Conservation (phyloP, 345 rosid genomes). For the Pistacia integerrima region DNA sequence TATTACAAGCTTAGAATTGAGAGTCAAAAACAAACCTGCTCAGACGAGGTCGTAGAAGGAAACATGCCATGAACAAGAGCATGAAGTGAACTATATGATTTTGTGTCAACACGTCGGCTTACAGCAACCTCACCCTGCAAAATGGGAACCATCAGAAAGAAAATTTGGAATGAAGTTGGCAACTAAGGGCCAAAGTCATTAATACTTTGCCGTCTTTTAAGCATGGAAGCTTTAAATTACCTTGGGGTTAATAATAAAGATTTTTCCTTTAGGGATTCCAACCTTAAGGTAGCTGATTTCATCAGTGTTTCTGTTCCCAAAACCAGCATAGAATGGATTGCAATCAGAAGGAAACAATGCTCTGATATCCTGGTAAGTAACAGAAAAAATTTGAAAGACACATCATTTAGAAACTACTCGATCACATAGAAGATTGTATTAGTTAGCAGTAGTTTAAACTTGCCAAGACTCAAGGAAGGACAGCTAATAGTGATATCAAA, state of each 20-base stretch:
- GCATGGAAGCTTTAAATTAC: conserved; percentile 36
- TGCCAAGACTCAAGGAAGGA: not conserved
- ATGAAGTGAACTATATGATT: conserved; percentile 79
- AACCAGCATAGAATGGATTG: conserved; percentile 99
- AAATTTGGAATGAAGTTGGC: not conserved
- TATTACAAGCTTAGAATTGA: not conserved
- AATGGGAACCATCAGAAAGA: conserved; percentile 22
- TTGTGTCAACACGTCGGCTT: conserved; percentile 75
- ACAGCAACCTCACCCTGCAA: conserved; percentile 94
- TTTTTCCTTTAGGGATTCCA: conserved; percentile 94
- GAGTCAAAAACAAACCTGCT: conserved; percentile 53
- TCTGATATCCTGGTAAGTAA: conserved; percentile 64
- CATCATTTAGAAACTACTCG: conserved; percentile 1
- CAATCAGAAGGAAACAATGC: conserved; percentile 83
- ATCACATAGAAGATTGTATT: not conserved
- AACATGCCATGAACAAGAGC: conserved; percentile 89
- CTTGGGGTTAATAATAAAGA: conserved; percentile 95
- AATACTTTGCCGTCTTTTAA: not conserved
- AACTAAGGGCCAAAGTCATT: conserved; percentile 11
- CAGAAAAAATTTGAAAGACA: not conserved
- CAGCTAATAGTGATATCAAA: not conserved
- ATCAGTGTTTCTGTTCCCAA: conserved; percentile 96
- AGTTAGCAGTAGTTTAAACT: not conserved
- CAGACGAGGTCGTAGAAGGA: conserved; percentile 59
- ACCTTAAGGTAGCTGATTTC: conserved; percentile 97